Conservation (phyloP, 164 flowering plant genomes). For the Cinnamomum micranthum region DNA sequence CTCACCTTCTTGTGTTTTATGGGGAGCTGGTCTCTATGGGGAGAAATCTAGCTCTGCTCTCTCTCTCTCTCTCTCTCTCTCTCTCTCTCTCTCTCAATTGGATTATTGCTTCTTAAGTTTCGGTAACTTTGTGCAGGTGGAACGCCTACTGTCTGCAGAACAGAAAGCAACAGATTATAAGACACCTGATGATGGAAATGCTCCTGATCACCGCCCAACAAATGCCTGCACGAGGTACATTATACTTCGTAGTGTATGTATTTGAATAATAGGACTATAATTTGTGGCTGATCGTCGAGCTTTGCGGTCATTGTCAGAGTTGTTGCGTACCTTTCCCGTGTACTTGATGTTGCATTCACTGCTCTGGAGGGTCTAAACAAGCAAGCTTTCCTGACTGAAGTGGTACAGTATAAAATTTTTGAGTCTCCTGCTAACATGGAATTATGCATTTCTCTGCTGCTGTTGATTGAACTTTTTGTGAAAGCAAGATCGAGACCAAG, state of each 20-base stretch:
- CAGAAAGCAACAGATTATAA: constrained; percentile 89
- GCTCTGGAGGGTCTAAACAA: constrained; percentile 95
- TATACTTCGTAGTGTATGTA: neutral
- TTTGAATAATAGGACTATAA: too few species aligned
- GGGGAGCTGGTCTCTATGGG: neutral
- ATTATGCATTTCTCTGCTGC: constrained; percentile 1
- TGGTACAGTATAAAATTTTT: constrained; percentile 43
- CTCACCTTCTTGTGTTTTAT: neutral
- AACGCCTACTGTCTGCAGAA: constrained; percentile 83
- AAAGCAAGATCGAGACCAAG: too few species aligned
- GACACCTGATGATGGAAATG: constrained; percentile 91
- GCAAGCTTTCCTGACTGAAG: constrained; percentile 92
- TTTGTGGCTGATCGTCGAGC: neutral
- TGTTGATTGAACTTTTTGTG: neutral
- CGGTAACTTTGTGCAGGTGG: constrained; percentile 53
- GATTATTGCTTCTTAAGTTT: neutral
- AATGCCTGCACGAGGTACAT: constrained; percentile 88
- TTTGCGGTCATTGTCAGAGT: constrained; percentile 48
- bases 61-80: neutral
- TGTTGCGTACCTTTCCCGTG: constrained; percentile 94
- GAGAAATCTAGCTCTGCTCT: neutral
- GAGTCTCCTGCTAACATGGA: neutral
- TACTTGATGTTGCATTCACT: constrained; percentile 92
- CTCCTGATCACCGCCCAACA: constrained; percentile 97
- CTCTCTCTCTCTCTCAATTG: neutral